Evolutionary conservation across 2,329 filamentous ascomycete genomes (phyloP).

Genomic region (Cercospora berteroae): DNA sequence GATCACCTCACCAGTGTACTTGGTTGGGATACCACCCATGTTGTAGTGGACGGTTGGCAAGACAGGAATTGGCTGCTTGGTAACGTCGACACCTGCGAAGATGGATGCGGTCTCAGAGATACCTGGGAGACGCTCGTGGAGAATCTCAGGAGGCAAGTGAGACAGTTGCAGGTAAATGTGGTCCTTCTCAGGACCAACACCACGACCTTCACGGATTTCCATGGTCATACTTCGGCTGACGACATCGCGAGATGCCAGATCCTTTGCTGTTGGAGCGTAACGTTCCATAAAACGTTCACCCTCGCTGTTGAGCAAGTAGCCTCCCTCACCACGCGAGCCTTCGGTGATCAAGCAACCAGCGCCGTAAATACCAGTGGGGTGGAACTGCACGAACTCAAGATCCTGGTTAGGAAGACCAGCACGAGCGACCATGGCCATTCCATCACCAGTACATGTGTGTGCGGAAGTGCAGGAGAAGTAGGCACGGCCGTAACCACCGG

Average conservation of each 20-base stretch:
- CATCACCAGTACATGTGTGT: conserved; percentile 97
- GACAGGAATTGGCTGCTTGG: conserved; percentile 94
- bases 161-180: conserved; percentile 98
- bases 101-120: conserved; percentile 98
- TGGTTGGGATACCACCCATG: conserved; percentile 98
- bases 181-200: conserved; percentile 95
- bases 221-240: conserved; percentile 97
- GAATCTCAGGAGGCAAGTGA: conserved; percentile 86
- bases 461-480: conserved; percentile 99
- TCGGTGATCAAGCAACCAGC: conserved; percentile 97
- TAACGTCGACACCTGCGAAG: conserved; percentile 94
- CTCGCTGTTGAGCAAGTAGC: conserved; percentile 95
- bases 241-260: conserved; percentile 93
- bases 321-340: conserved; percentile 95
- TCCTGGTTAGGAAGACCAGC: conserved; percentile 98
- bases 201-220: conserved; percentile 95
- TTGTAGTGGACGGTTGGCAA: conserved; percentile 98
- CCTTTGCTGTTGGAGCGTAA: conserved; percentile 96
- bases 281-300: conserved; percentile 99
- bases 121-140: conserved; percentile 94
- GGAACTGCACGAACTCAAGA: conserved; percentile 99
- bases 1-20: conserved; percentile 94
- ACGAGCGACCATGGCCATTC: conserved; percentile 98
- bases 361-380: conserved; percentile 98
- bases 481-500: conserved; percentile 93